These are phyloP conservation scores for Biscogniauxia mediterranea DNA, from an alignment of 2,329 filamentous ascomycete species.

Conservation along the genomic window DNA sequence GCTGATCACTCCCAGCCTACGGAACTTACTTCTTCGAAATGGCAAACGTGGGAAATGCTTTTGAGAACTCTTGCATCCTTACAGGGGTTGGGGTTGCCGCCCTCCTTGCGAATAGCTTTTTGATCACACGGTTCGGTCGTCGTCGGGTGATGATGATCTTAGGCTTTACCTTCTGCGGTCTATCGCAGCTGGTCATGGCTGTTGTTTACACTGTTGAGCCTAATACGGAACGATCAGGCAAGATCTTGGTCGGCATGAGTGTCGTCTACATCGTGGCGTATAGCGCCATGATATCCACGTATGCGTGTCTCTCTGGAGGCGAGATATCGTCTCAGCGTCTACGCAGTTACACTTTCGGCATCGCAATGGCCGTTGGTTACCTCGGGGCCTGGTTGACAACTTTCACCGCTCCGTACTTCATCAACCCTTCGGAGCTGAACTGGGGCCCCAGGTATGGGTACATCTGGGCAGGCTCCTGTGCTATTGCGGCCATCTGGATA, in stretches of 20 bases:
- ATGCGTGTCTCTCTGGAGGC: slow-evolving; percentile 56
- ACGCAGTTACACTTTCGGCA: slow-evolving; percentile 55
- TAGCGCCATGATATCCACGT: slow-evolving; percentile 53
- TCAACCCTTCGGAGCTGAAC: slow-evolving; percentile 51
- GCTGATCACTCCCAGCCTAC: too few relatives aligned
- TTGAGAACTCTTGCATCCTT: slow-evolving; percentile 56
- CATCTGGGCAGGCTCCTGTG: slow-evolving; percentile 47
- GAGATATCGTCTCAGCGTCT: slow-evolving; percentile 57
- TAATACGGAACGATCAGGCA: slow-evolving; percentile 37
- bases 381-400: slow-evolving; percentile 56
- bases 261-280: slow-evolving; percentile 54
- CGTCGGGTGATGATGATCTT: slow-evolving; percentile 51
- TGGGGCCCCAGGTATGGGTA: slow-evolving; percentile 60
- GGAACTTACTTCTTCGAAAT: slow-evolving; percentile 61
- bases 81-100: slow-evolving; percentile 53
- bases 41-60: slow-evolving; percentile 53
- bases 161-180: slow-evolving; percentile 50
- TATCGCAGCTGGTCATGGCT: slow-evolving; percentile 54
- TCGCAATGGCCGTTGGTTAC: slow-evolving; percentile 53
- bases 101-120: slow-evolving; percentile 50
- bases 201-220: slow-evolving; percentile 47
- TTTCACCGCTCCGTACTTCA: slow-evolving; percentile 60
- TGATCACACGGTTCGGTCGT: slow-evolving; percentile 52
- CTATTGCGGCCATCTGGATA: slow-evolving; percentile 36
- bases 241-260: slow-evolving; percentile 51